These are phyloP conservation scores for Mortierella sp. DNA, from an alignment of 371 early-diverging fungal genomes.

Conservation along the genomic window DNA sequence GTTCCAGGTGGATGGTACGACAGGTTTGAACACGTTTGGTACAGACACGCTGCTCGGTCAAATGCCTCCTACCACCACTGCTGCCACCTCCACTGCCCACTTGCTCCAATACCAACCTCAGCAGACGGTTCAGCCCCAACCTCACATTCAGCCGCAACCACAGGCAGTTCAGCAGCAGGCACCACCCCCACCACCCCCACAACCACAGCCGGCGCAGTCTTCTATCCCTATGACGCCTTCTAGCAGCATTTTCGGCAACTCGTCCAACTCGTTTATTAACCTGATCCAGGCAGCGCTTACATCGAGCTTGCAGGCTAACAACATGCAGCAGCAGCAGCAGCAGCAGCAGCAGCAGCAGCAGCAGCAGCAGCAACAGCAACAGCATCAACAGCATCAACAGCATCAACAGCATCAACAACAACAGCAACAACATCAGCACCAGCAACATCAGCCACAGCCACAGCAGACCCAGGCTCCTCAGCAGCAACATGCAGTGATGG, in stretches of 20 bases:
- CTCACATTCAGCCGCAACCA: constrained; percentile 14
- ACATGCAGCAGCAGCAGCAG: constrained; percentile 1
- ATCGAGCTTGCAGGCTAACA: constrained; percentile 8
- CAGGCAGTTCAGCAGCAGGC: constrained; percentile 19
- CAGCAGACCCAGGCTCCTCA: constrained; percentile 7
- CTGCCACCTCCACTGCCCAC: constrained; percentile 15
- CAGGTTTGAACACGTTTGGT: constrained; percentile 17
- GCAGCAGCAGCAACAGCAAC: constrained; percentile 12
- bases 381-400: constrained; percentile 9
- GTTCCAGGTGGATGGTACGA: constrained; percentile 27
- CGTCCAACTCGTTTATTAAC: constrained; percentile 16
- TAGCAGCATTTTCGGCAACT: not conserved
- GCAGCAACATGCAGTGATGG: constrained; percentile 36
- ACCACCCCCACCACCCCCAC: constrained; percentile 7
- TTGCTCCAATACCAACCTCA: constrained; percentile 21
- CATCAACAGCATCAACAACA: constrained; percentile 19
- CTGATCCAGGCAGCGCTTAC: constrained; percentile 32
- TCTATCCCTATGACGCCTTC: constrained; percentile 13
- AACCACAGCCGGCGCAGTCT: constrained; percentile 10
- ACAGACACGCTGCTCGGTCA: constrained; percentile 15
- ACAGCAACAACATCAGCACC: constrained; percentile 14
- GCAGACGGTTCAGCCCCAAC: not conserved
- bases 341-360: constrained; percentile 12
- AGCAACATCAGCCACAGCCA: constrained; percentile 5
- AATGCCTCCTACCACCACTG: not conserved